Base-by-base conservation (phyloP, 2,329 filamentous ascomycete genomes). In the Paraphoma chrysanthemicola region DNA sequence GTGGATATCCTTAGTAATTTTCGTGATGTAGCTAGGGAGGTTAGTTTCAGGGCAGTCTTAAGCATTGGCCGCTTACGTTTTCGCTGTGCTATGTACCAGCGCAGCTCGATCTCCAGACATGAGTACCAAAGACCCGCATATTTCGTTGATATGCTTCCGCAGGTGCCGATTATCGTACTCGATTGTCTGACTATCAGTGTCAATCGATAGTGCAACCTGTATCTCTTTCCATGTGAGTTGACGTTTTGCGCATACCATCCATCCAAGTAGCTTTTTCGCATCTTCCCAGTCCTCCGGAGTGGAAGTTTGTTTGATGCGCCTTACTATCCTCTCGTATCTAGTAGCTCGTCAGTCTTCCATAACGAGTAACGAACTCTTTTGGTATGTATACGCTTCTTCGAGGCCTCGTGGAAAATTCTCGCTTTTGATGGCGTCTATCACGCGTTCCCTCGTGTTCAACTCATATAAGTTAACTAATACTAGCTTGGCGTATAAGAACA, bases 181-280 rank as follows among this genome's bases (percentile, higher is more conserved):
- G 4, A 73, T 64, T 0, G 33, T 56, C 29, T 66, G 60, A 1
- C 53, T 16, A 2, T 64, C 57, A 6, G 60, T 12, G 30, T 71
- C 51, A 14, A 73, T 63, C 1, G 70, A 71, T 2, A 68, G 33
- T 8, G 66, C 69, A 5, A 64, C 58, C 56, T 73, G 70, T 1
- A 71, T 68, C 47, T 72, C 70, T 33, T 57, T 64, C 69, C 64
- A 70, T 0, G 58, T 66, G 6, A 73, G 54, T 29, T 57, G 60
- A 7, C 70, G 63, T 56, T 72, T 71, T 3, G 67, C 64, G 41
- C 68, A 72, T 3, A 71, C 57, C 55, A 73, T 63, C 68, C 67
- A 73, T 1, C 65, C 66, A 6, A 73, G 51, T 7, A 72, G 52
- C 39, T 60, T 66, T 9, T 59, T 66, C 0, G 63, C 60, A 9